Evolutionary conservation across 495 filamentous ascomycete species (phyloP), one percentile per base, ranked within the genome.

Genomic region (Alectoria sarmentosa): DNA sequence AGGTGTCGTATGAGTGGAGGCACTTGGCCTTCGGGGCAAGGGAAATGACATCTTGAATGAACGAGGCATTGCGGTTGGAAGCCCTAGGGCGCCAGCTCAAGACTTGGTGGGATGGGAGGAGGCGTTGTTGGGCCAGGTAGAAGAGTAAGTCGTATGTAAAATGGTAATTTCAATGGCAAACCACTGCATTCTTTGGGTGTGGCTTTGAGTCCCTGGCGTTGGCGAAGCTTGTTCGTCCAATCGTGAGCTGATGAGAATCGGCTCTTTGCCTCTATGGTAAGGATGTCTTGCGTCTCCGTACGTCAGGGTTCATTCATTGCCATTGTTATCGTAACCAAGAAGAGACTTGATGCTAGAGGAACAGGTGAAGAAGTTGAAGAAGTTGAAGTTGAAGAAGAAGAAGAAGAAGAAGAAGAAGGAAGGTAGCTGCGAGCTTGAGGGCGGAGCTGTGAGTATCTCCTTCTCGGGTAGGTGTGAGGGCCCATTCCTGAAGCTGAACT

Each of bases 41-140:
- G 69, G 69, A 54, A 71, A 71, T 2, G 69, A 69, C 56, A 71
- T 65, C 60, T 71, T 71, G 55, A 70, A 67, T 55, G 63, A 46
- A 37, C 57, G 69, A 66, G 65, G 44, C 70, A 72, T 72, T 58
- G 23, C 42, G 39, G 21, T 19, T 17, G 39, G 23, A 13, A 1
- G 11, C 23, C 19, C 19, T 23, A 61, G 1, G 46, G 60, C 2
- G 36, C 56, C 17, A 14, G 32, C 26, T 48, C 28, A 17, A 57
- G 21, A 49, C 21, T 61, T 36, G 39, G 3, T 10, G 21, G 32
- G 32, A 60, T 11, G 6, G 26, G 19, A 41, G 26, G 36, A 6
- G 57, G 4, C 41, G 11, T 17, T 4, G 2, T 38, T 17, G 44
- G 44, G 36, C 38, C 21, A 28, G 34, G n/a, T 38, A 2, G 60